Evolutionary conservation across 495 filamentous ascomycete genomes (phyloP), one percentile per base, ranked within the genome.

Genomic region (Delitschia confertaspora): DNA sequence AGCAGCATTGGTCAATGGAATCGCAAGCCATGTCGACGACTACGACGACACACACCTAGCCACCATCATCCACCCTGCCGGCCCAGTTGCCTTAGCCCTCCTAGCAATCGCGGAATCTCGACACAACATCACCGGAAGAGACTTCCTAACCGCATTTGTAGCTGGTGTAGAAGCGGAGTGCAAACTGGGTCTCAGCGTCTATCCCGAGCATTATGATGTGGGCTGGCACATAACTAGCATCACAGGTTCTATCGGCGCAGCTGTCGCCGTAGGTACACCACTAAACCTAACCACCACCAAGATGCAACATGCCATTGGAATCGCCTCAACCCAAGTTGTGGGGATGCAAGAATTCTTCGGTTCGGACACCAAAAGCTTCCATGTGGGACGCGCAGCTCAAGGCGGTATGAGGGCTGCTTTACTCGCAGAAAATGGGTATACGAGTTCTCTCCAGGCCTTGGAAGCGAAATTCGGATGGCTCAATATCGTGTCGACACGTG

Each of bases 31-130:
- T 38, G 68, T 74, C 8, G 70, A 74, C 42, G 72, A 75, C 46
- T 76, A 75, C 51, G 72, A 76, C 33, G 72, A 76, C 51, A 76
- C 72, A 4, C 71, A 75, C 47, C 61, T 75, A 0, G 70, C 71
- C 24, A 75, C 67, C 8, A 69, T 75, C 33, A 74, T 76, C 44
- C 73, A 76, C 39, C 72, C 71, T 0, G 63, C 71, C 0, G 71
- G 73, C 0, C 66, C 70, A 0, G 69, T 75, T 0, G 69, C 70
- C 1, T 63, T 60, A 31, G 73, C 73, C 1, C 51, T 75, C 0
- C 52, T 76, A 7, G 67, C 69, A 2, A 53, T 68, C 13, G 60
- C 65, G 3, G 66, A 72, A 34, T 51, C 62, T 53, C 45, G 61
- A 18, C 53, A 56, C 4, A 34, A 51, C 1, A 58, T 72, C 1